Evolutionary conservation across 164 flowering plant species (phyloP), one percentile per base, ranked within the genome.

Genomic region (Paratinospora sagittata): DNA sequence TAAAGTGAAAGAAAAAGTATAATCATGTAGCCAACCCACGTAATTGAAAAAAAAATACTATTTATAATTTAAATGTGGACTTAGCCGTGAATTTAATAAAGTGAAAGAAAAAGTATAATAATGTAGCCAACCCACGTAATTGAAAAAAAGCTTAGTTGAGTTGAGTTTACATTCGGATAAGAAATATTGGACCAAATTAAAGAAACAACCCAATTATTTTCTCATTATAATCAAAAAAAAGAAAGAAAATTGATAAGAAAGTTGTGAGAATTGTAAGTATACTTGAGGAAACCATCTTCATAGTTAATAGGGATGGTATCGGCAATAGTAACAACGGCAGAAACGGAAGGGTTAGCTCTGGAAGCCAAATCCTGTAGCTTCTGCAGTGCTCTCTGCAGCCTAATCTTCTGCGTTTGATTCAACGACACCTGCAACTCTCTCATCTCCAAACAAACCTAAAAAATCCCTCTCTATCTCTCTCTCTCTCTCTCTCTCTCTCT

Each of bases 251-350:
- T 65, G 30, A 11, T 13, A 58, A 13, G 21, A 30, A 30, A 30
- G 34, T 1, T 30, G 34, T 30, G 34, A 30, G 60, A 52, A 7
- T n/a, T 33, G 37, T 3, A 12, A 2, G 6, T 36, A 57, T 84
- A 93, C 98, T 93, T 91, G 87, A 93, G 97, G 62, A 89, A 80
- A 72, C 89, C 90, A 57, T 91, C 98, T 79, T 91, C 97, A 73
- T 82, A 77, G 82, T 85, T 84, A 73, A 90, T 89, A 61, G 91
- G 85, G 71, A 95, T 93, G 73, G 88, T 73, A 52, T 95, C 99
- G 60, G 97, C 88, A 70, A 95, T 86, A 36, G 88, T 84, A 72
- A 95, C 98, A 64, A 92, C 75, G 39, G 98, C 86, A 74, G 83
- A 74, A n/a, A 68, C 43, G 27, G 76, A 70, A 17, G 71, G 27